phyloP scores from a whole-genome alignment of 1,284 basidiomycete genomes.

The Sporisorium sorghi region DNA sequence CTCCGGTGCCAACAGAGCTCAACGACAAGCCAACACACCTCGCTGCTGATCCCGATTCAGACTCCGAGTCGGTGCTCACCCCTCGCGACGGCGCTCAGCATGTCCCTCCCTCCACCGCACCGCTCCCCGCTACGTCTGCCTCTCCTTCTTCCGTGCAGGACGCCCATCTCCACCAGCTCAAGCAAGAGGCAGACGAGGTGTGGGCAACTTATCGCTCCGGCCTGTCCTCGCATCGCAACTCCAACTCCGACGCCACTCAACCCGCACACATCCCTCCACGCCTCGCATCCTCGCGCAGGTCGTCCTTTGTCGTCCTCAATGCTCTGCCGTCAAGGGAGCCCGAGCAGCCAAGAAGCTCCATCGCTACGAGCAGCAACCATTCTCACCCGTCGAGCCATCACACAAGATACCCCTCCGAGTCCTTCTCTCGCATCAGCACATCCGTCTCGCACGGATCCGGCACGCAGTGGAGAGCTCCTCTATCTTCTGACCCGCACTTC shows the following conservation, averaged over 20 bases:
- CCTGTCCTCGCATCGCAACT: slow-evolving; percentile 19
- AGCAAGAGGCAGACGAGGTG: slow-evolving; percentile 34
- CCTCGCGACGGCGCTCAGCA: not conserved
- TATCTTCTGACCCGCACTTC: slow-evolving; percentile 15
- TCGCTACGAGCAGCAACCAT: slow-evolving; percentile 9
- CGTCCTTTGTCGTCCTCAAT: slow-evolving; percentile 17
- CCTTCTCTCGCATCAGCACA: slow-evolving; percentile 14
- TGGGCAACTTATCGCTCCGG: slow-evolving; percentile 31
- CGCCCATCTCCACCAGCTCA: slow-evolving; percentile 25
- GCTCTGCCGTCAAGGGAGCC: slow-evolving; percentile 13
- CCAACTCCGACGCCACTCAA: not conserved
- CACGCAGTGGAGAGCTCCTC: slow-evolving; percentile 8
- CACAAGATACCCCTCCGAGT: slow-evolving; percentile 3
- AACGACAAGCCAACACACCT: slow-evolving; percentile 21
- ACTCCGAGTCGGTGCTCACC: slow-evolving; percentile 4
- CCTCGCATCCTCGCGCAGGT: slow-evolving; percentile 28
- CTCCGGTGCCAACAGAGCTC: not conserved
- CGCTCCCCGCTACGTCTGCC: not conserved
- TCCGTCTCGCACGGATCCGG: slow-evolving; percentile 13
- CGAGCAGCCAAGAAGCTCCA: not conserved
- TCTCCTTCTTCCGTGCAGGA: slow-evolving; percentile 4
- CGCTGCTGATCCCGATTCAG: slow-evolving; percentile 16
- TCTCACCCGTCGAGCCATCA: slow-evolving; percentile 11
- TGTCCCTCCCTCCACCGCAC: not conserved
- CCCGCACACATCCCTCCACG: slow-evolving; percentile 28